These are phyloP conservation scores for Microsporum ferrugineum DNA, from an alignment of 2,329 filamentous ascomycete genomes.

Conservation along the genomic window DNA sequence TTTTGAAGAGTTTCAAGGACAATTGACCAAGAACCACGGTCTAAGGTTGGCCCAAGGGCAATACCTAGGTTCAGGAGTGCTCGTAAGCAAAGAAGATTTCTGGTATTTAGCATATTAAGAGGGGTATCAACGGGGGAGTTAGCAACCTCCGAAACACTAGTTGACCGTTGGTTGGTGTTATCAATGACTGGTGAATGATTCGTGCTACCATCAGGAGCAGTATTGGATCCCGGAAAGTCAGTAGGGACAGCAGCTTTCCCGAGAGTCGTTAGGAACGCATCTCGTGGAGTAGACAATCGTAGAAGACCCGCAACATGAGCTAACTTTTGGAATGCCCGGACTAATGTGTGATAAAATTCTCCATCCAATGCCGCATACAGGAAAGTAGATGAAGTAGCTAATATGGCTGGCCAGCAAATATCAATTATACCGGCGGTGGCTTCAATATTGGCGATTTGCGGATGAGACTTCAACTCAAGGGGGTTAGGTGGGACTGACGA, in stretches of 20 bases:
- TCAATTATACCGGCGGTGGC: conserved; percentile 75
- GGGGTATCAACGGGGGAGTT: conserved; percentile 30
- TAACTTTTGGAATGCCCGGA: conserved; percentile 88
- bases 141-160: conserved; percentile 20
- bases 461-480: conserved; percentile 60
- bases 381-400: conserved; percentile 92
- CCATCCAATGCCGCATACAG: conserved; percentile 83
- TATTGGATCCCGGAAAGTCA: conserved; percentile 39
- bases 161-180: conserved; percentile 13
- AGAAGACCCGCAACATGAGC: conserved; percentile 87
- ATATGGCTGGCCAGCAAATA: conserved; percentile 86
- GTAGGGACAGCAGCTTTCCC: conserved; percentile 87
- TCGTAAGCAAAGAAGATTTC: conserved; percentile 80
- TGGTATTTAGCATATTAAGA: conserved; percentile 58
- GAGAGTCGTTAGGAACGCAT: conserved; percentile 87
- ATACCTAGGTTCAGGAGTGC: conserved; percentile 93
- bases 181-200: conserved; percentile 18
- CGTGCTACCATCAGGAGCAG: conserved; percentile 18
- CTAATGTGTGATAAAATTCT: conserved; percentile 84
- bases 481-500: conserved; percentile 62
- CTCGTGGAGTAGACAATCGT: conserved; percentile 70
- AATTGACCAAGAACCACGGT: conserved; percentile 69
- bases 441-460: conserved; percentile 58
- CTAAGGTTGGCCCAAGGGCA: conserved; percentile 77
- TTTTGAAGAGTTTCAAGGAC: conserved; percentile 85